Conservation (phyloP, 768 basidiomycete species). For the Trametes punicea region DNA sequence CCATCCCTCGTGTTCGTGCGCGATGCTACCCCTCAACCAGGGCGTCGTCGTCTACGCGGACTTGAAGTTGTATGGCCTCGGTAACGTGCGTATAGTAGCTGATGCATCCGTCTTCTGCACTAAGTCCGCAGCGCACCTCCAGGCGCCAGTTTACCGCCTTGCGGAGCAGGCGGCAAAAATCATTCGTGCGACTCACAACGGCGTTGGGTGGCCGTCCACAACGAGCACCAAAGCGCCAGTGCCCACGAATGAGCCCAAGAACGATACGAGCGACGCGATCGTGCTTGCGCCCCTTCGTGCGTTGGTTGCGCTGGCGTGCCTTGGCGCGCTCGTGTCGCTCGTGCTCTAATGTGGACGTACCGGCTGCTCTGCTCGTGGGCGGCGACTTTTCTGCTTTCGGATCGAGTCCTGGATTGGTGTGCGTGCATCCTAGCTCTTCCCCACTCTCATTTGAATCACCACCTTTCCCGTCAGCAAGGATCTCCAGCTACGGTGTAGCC, state of each 20-base stretch:
- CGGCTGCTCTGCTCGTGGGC: not conserved
- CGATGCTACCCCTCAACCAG: conserved; percentile 50
- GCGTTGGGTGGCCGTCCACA: conserved; percentile 16
- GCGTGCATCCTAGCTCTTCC: not conserved
- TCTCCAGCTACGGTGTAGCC: not conserved
- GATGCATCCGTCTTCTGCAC: conserved; percentile 59
- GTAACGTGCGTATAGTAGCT: conserved; percentile 56
- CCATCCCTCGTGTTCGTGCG: conserved; percentile 57
- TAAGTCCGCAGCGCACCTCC: conserved; percentile 44
- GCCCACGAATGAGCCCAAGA: not conserved
- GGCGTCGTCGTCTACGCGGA: conserved; percentile 59
- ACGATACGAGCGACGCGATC: conserved; percentile 1
- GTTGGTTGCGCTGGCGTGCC: conserved; percentile 4
- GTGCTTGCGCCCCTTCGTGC: not conserved
- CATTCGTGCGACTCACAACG: conserved; percentile 39
- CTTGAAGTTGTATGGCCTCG: conserved; percentile 53
- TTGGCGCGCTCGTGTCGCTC: not conserved
- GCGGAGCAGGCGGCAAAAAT: conserved; percentile 47
- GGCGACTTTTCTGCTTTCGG: not conserved
- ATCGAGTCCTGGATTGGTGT: not conserved
- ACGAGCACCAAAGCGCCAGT: not conserved
- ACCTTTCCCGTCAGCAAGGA: too few relatives aligned
- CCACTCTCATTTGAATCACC: too few relatives aligned
- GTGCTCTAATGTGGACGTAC: not conserved
- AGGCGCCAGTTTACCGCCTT: conserved; percentile 39